Evolutionary conservation across 148 eudicot genomes (phyloP), one percentile per base, ranked within the genome.

Genomic region (Vaccinium corymbosum): DNA sequence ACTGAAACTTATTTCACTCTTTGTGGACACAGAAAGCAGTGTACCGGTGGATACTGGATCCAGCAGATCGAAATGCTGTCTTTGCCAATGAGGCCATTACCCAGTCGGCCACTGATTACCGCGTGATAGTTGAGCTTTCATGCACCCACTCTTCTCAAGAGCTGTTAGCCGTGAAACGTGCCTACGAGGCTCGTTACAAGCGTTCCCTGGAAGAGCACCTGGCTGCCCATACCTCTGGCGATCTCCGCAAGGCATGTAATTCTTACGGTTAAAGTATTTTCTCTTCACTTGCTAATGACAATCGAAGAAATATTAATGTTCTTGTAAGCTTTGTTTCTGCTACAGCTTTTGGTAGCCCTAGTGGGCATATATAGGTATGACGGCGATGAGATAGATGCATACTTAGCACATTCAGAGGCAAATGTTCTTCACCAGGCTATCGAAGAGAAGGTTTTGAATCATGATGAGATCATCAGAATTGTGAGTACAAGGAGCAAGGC

Each of bases 401-500:
- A 76, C 70, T 62, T 92, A 48, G 96, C 97, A 0, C 85, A 90
- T 14, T 53, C 90, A 2, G 99, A 97, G 89, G 95, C 98, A 78
- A 87, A 85, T 13, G 82, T 87, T 72, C 96, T 97, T 70, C 88
- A 86, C 79, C 83, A 87, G 0, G 89, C 88, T 19, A 89, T 97
- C 57, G 42, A 85, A 50, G 92, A 93, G 6, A 93, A 93, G 87
- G 82, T 19, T 4, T 88, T 86, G 35, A 89, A 88, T 84, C 90
- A 94, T 83, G 98, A 95, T 7, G 98, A 97, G 86, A 72, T 95
- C 51, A 68, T 94, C 1, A 90, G 99, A 81, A 94, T 95, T 57
- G 74, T 97, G 16, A 90, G 91, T 46, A 94, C 97, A 35, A 92
- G 99, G 86, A 97, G 98, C 93, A 93, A 91, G 86, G 88, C 91